These are phyloP conservation scores for Fusarium sacchari DNA, from an alignment of 2,329 filamentous ascomycete species.

Conservation along the genomic window DNA sequence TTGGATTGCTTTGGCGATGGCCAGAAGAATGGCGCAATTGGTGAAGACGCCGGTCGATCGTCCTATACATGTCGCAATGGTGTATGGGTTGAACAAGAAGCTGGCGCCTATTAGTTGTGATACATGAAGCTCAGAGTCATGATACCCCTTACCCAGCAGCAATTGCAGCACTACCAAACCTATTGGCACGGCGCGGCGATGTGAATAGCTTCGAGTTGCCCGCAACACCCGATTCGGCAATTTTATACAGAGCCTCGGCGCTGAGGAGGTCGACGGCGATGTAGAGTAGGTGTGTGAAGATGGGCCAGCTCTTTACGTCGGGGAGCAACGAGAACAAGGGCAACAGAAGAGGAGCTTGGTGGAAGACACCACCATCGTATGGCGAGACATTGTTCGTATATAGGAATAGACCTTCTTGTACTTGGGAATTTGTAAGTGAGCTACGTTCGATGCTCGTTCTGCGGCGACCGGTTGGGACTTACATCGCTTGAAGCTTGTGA, in stretches of 20 bases:
- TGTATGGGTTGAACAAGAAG: conserved; percentile 95
- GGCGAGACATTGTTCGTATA: conserved; percentile 97
- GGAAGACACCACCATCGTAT: conserved; percentile 89
- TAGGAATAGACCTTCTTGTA: conserved; percentile 92
- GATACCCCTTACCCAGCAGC: conserved; percentile 74
- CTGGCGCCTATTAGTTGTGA: conserved; percentile 55
- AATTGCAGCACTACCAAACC: conserved; percentile 78
- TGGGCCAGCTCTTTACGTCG: conserved; percentile 70
- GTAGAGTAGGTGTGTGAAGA: conserved; percentile 84
- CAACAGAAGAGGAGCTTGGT: conserved; percentile 87
- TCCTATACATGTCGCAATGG: conserved; percentile 88
- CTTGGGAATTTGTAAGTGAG: conserved; percentile 24
- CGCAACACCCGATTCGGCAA: conserved; percentile 84
- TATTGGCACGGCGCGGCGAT: conserved; percentile 79
- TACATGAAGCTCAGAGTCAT: not conserved
- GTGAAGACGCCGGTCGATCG: conserved; percentile 91
- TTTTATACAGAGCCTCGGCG: conserved; percentile 79
- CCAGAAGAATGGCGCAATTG: conserved; percentile 85
- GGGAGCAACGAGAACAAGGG: conserved; percentile 92
- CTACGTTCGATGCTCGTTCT: not conserved
- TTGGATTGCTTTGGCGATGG: conserved; percentile 81
- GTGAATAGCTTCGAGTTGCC: conserved; percentile 77
- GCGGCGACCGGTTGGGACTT: conserved; percentile 50
- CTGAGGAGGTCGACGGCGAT: conserved; percentile 83
- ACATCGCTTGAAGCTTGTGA: conserved; percentile 98